Evolutionary conservation across 371 early-diverging fungal species (phyloP).

Genomic region (Fennellomyces sp.): DNA sequence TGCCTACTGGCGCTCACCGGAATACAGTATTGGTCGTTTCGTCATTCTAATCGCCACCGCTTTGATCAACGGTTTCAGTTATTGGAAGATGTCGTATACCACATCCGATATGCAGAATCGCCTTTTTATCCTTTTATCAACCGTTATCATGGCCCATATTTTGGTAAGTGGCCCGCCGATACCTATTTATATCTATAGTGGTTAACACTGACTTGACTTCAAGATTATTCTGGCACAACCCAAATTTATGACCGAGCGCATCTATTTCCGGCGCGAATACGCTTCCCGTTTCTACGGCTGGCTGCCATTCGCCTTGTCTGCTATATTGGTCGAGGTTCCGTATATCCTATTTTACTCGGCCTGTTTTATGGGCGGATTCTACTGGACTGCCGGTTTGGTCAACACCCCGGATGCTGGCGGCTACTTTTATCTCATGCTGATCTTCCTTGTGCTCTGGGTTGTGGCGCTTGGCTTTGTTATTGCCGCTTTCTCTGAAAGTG

Average conservation of each 20-base stretch:
- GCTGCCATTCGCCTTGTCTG: constrained; percentile 56
- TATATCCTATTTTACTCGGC: constrained; percentile 49
- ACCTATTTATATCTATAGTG: background rate
- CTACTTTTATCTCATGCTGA: too few relatives aligned
- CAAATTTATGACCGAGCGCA: constrained; percentile 64
- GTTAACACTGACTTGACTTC: background rate
- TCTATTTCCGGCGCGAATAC: constrained; percentile 64
- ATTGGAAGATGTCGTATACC: constrained; percentile 54
- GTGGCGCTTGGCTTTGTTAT: constrained; percentile 64
- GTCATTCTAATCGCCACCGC: constrained; percentile 40
- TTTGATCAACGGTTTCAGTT: constrained; percentile 54
- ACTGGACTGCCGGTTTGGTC: constrained; percentile 72
- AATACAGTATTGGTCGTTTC: constrained; percentile 60
- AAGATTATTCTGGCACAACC: constrained; percentile 67
- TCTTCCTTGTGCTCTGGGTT: constrained; percentile 57
- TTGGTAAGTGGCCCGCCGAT: constrained; percentile 20
- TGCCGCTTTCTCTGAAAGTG: constrained; percentile 41
- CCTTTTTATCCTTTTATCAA: constrained; percentile 66
- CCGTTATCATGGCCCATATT: constrained; percentile 49
- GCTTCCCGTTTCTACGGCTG: constrained; percentile 69
- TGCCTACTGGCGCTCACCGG: constrained; percentile 57
- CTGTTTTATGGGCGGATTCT: constrained; percentile 51
- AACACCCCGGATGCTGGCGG: too few relatives aligned
- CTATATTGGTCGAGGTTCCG: constrained; percentile 53
- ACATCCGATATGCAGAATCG: constrained; percentile 62